phyloP scores from a whole-genome alignment of 202 grass and related monocot genomes.

The Carex arenaria region DNA sequence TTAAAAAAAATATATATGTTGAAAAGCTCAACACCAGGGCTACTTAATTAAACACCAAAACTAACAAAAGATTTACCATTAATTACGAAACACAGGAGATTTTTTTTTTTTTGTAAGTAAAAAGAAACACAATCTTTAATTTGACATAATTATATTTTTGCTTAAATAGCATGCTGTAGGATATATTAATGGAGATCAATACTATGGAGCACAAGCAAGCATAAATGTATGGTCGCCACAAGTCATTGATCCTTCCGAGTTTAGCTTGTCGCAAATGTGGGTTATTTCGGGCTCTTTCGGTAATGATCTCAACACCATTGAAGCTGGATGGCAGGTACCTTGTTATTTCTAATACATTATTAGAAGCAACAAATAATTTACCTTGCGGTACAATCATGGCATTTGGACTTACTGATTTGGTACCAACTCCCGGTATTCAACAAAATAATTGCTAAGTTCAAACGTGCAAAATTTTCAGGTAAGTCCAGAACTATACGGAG shows the following conservation, averaged over 20 bases:
- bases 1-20: not conserved
- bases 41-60: not conserved
- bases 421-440: not conserved
- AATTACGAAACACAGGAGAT: not conserved
- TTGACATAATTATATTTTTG: constrained; percentile 17
- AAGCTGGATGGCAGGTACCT: constrained; percentile 97
- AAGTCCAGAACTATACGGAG: constrained; percentile 78
- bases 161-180: constrained; percentile 74
- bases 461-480: constrained; percentile 31
- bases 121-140: not conserved
- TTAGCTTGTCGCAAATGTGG: constrained; percentile 94
- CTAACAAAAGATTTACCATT: not conserved
- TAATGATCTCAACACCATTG: constrained; percentile 95
- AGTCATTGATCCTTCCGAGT: constrained; percentile 61
- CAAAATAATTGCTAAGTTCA: not conserved
- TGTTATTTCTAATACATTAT: not conserved
- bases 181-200: constrained; percentile 64
- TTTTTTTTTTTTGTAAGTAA: not conserved
- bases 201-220: constrained; percentile 84
- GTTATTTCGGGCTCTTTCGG: constrained; percentile 82
- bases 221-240: constrained; percentile 88
- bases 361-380: not conserved
- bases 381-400: not conserved
- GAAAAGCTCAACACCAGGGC: not conserved
- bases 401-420: not conserved